Percentiles rank a stretch among this genome's conserved stretches.
phyloP scores from a whole-genome alignment of 805 yeast species.

The Starmerella khaoyaiensis region DNA sequence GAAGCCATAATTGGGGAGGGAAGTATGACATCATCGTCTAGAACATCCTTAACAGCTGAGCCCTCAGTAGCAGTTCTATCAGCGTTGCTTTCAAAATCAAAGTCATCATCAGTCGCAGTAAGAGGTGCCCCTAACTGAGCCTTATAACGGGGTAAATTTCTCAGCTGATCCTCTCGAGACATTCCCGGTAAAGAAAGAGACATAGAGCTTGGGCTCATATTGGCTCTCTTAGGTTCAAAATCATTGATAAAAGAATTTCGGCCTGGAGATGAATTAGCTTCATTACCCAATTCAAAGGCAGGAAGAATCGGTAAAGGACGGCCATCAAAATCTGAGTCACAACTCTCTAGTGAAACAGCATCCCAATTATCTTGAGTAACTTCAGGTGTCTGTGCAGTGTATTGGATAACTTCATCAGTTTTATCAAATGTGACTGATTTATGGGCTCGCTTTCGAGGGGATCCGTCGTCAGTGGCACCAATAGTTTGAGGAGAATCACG shows the following conservation, averaged over 20 bases:
- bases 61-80: not conserved
- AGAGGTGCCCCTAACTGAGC: conserved; percentile 7
- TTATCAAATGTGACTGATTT: conserved; percentile 23
- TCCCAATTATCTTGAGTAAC: conserved; percentile 18
- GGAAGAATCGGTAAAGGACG: conserved; percentile 16
- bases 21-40: not conserved
- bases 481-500: too few relatives aligned
- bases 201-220: not conserved
- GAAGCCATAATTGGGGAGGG: conserved; percentile 10
- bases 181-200: too few relatives aligned
- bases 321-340: conserved; percentile 7
- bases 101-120: conserved; percentile 7
- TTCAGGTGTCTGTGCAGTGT: conserved; percentile 21
- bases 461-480: conserved; percentile 7
- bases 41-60: not conserved
- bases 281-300: not conserved
- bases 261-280: not conserved
- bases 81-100: conserved; percentile 5
- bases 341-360: conserved; percentile 12
- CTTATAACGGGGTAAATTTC: conserved; percentile 2
- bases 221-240: not conserved
- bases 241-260: not conserved
- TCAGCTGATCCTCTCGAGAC: conserved; percentile 4
- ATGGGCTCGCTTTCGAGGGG: conserved; percentile 9
- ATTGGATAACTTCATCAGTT: conserved; percentile 23